phyloP scores from a whole-genome alignment of 2,329 filamentous ascomycete genomes.

The Ophiobolus disseminans region DNA sequence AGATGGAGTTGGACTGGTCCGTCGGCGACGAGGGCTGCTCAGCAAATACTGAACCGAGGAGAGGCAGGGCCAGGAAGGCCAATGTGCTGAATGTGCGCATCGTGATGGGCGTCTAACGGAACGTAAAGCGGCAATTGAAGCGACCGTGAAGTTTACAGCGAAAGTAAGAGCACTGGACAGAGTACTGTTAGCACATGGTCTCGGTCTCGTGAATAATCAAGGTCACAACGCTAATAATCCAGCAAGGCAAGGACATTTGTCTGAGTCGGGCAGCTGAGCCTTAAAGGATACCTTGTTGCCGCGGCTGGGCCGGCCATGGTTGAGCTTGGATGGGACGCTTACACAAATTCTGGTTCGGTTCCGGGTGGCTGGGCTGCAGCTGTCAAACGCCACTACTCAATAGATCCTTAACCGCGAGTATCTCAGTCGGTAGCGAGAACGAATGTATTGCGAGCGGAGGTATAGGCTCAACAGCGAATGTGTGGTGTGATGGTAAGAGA shows the following conservation, averaged over 20 bases:
- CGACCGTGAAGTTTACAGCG: slow-evolving; percentile 9
- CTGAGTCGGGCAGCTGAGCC: slow-evolving; percentile 9
- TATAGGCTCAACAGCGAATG: not conserved
- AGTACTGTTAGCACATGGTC: slow-evolving; percentile 27
- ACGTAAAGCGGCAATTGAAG: slow-evolving; percentile 4
- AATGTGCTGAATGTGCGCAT: slow-evolving; percentile 43
- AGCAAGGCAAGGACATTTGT: slow-evolving; percentile 16
- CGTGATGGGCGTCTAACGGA: slow-evolving; percentile 4
- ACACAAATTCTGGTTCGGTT: slow-evolving; percentile 17
- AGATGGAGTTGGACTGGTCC: slow-evolving; percentile 26
- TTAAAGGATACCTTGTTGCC: slow-evolving; percentile 4
- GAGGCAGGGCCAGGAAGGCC: slow-evolving; percentile 41
- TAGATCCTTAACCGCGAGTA: no score
- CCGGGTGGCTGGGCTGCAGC: slow-evolving; percentile 5
- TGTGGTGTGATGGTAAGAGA: not conserved
- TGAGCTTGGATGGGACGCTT: slow-evolving; percentile 14
- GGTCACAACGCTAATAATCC: not conserved
- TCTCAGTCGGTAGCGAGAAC: no score
- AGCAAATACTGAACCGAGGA: slow-evolving; percentile 32
- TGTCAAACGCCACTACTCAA: slow-evolving; percentile 5
- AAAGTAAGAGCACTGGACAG: slow-evolving; percentile 16
- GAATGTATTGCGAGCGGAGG: not conserved
- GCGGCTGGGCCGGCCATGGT: slow-evolving; percentile 8
- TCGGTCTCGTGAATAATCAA: slow-evolving; percentile 11
- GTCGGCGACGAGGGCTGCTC: slow-evolving; percentile 29